These are phyloP conservation scores for Scheffersomyces ergatensis DNA, from an alignment of 805 yeast genomes.

Conservation along the genomic window DNA sequence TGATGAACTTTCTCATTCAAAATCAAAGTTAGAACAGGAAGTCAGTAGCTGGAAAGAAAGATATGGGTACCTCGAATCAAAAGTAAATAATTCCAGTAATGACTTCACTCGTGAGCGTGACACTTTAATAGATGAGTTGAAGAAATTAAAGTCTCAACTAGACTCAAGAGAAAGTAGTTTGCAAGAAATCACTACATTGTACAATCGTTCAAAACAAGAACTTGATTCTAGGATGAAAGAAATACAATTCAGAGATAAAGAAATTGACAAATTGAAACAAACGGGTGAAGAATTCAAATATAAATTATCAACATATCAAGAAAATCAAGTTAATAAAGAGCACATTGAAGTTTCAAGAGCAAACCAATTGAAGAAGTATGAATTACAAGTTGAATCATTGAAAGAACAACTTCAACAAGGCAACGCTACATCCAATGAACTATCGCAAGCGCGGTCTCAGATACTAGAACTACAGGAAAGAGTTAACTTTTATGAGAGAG, in stretches of 20 bases:
- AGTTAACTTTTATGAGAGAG: constrained; percentile 13
- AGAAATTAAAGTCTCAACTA: background rate
- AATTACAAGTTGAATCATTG: background rate
- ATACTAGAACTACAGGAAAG: constrained; percentile 3
- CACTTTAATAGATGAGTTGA: background rate
- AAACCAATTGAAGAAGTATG: background rate
- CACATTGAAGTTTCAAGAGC: background rate
- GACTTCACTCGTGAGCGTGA: background rate
- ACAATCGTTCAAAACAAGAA: background rate
- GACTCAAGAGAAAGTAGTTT: background rate
- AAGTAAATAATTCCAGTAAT: background rate
- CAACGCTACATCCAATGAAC: background rate
- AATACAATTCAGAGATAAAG: background rate
- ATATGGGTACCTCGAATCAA: background rate
- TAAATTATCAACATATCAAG: constrained; percentile 9
- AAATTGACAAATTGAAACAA: background rate
- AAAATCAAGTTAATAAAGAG: constrained; percentile 15
- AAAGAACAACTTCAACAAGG: background rate
- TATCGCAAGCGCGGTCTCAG: background rate
- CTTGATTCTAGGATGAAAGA: background rate
- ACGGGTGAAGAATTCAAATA: background rate
- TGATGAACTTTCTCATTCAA: background rate
- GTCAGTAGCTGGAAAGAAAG: background rate
- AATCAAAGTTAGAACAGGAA: background rate
- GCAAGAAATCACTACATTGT: background rate